phyloP scores from a whole-genome alignment of 139 green algal species.

The Protoeuglena noctilucae region DNA sequence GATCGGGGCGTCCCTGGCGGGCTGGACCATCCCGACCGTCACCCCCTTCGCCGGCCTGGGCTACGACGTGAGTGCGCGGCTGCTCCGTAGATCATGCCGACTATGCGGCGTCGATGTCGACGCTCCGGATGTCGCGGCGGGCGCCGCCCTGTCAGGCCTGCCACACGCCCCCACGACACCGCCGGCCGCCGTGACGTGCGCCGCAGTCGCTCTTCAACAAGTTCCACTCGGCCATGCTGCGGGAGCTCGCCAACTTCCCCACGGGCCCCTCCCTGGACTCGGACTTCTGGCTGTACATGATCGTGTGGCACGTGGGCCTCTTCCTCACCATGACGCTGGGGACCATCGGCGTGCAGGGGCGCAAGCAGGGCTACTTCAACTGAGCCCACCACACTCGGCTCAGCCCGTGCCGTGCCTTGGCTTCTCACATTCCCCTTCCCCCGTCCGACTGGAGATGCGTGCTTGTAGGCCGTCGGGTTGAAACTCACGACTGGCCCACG shows the following conservation, averaged over 20 bases:
- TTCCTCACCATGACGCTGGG: conserved; percentile 33
- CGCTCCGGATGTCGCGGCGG: too few species aligned
- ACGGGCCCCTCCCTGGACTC: conserved; percentile 45
- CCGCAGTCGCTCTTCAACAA: conserved; percentile 49
- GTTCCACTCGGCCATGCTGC: conserved; percentile 40
- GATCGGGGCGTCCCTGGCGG: conserved; percentile 8
- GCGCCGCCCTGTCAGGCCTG: neutral
- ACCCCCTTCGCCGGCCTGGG: conserved; percentile 19
- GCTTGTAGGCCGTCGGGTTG: too few species aligned
- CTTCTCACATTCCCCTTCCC: too few species aligned
- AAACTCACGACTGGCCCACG: too few species aligned
- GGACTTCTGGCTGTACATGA: conserved; percentile 61
- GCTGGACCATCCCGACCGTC: conserved; percentile 54
- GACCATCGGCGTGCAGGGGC: conserved; percentile 48
- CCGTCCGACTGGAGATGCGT: too few species aligned
- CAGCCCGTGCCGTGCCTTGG: too few species aligned
- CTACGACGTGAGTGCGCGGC: neutral
- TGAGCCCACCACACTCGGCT: too few species aligned
- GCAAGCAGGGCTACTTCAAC: conserved; percentile 48
- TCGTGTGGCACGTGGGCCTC: conserved; percentile 48
- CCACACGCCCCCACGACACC: neutral
- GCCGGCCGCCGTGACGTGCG: neutral
- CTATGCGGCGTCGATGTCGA: too few species aligned
- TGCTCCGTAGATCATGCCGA: too few species aligned
- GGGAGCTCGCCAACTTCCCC: conserved; percentile 62